phyloP scores from a whole-genome alignment of 345 rosid species.

The Populus alba region DNA sequence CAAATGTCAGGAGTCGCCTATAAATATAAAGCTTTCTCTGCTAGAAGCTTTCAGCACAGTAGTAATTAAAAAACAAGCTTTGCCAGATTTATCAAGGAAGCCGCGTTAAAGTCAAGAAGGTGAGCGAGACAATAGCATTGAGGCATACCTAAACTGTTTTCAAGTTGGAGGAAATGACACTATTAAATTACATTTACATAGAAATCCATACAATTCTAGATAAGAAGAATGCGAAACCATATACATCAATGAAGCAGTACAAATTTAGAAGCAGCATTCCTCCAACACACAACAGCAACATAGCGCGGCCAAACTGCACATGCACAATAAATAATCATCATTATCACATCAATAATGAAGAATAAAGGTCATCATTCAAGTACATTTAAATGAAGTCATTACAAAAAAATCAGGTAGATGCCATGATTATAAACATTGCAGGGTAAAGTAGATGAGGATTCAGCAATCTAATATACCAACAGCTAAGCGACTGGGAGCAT shows the following conservation, averaged over 20 bases:
- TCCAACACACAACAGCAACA: constrained; percentile 49
- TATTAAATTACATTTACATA: not conserved
- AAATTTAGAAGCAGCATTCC: constrained; percentile 40
- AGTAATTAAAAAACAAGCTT: not conserved
- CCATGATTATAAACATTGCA: not conserved
- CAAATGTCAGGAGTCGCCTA: not conserved
- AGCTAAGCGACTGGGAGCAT: not conserved
- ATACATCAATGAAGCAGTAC: not conserved
- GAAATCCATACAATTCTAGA: not conserved
- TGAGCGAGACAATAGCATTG: not conserved
- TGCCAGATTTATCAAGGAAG: not conserved
- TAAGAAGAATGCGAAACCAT: not conserved
- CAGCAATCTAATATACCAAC: not conserved
- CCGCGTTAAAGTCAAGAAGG: not conserved
- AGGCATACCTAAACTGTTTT: constrained; percentile 6
- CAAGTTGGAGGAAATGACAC: not conserved
- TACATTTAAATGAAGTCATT: not conserved
- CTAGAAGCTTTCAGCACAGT: not conserved
- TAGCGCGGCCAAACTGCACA: constrained; percentile 34
- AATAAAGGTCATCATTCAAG: not conserved
- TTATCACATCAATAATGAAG: not conserved
- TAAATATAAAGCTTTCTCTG: not conserved
- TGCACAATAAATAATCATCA: not conserved
- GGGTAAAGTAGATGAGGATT: not conserved
- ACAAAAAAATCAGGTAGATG: not conserved